A percentile compares a stretch with the other conserved stretches of the same genome.
Evolutionary conservation across 2,329 filamentous ascomycete genomes (phyloP).

Genomic region (Colletotrichum costaricense): DNA sequence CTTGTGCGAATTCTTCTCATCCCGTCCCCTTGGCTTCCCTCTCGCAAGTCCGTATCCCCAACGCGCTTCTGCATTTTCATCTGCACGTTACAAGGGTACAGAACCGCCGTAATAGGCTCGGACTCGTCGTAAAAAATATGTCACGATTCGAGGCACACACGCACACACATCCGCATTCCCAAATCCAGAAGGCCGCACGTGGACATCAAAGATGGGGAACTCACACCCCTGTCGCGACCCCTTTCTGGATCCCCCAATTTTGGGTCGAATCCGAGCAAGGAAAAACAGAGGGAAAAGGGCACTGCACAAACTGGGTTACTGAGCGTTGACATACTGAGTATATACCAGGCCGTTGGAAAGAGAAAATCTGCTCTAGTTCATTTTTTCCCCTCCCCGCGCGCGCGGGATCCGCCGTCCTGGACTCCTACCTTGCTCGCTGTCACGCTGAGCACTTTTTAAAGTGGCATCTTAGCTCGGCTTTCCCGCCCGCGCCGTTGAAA

Average conservation of each 20-base stretch:
- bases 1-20: background rate
- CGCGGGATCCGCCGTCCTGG: background rate
- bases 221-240: conserved; percentile 14
- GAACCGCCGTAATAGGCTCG: background rate
- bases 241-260: conserved; percentile 26
- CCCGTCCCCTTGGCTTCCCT: background rate
- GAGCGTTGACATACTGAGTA: background rate
- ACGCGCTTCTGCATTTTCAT: background rate
- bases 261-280: conserved; percentile 5
- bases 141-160: conserved; percentile 10
- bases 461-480: background rate
- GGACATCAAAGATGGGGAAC: conserved; percentile 17
- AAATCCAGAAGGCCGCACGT: conserved; percentile 21
- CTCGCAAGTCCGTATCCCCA: background rate
- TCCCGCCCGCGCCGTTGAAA: background rate
- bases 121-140: background rate
- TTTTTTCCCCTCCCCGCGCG: background rate
- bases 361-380: conserved; percentile 21
- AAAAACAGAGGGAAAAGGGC: background rate
- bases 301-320: background rate
- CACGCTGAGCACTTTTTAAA: background rate
- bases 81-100: background rate
- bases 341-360: background rate
- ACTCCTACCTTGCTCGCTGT: background rate
- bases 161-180: background rate